A percentile compares a stretch with the other conserved stretches of the same genome.
phyloP scores from a whole-genome alignment of 2,329 filamentous ascomycete genomes.

The Coniochaeta pulveracea region DNA sequence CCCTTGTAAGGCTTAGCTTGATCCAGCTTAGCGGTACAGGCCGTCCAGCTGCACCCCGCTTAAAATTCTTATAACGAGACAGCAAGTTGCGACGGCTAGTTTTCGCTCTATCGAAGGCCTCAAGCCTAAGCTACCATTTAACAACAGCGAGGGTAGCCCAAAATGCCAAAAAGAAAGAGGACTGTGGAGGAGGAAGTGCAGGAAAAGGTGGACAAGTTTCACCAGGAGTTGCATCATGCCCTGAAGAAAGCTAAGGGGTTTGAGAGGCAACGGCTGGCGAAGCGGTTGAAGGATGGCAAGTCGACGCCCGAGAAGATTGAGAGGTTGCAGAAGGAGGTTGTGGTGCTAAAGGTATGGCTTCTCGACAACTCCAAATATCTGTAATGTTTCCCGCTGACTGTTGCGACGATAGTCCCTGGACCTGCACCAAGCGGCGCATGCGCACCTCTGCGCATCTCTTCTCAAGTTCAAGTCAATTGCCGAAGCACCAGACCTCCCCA shows the following conservation, averaged over 20 bases:
- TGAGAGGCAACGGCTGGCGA: conserved; percentile 66
- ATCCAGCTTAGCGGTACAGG: conserved; percentile 8
- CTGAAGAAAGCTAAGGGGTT: conserved; percentile 65
- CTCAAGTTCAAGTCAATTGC: conserved; percentile 42
- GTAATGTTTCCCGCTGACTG: not conserved
- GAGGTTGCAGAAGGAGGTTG: conserved; percentile 50
- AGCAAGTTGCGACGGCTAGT: not conserved
- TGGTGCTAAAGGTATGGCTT: conserved; percentile 43
- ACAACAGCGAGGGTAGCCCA: conserved; percentile 2
- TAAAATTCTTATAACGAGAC: conserved; percentile 7
- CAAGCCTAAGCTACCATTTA: no score
- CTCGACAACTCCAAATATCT: not conserved
- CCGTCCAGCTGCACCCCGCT: conserved; percentile 4
- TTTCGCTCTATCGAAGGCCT: not conserved
- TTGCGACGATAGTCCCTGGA: conserved; percentile 36
- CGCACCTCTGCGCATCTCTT: conserved; percentile 42
- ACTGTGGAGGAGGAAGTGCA: conserved; percentile 30
- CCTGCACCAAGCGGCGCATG: conserved; percentile 43
- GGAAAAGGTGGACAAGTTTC: conserved; percentile 39
- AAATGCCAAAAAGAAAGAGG: conserved; percentile 50
- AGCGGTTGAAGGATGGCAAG: conserved; percentile 38
- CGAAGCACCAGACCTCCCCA: conserved; percentile 36
- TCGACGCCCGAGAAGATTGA: conserved; percentile 35
- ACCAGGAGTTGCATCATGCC: conserved; percentile 51
- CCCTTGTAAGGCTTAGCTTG: not conserved